phyloP scores from a whole-genome alignment of 108 stramenopile species.

The Discostella pseudostelligera region DNA sequence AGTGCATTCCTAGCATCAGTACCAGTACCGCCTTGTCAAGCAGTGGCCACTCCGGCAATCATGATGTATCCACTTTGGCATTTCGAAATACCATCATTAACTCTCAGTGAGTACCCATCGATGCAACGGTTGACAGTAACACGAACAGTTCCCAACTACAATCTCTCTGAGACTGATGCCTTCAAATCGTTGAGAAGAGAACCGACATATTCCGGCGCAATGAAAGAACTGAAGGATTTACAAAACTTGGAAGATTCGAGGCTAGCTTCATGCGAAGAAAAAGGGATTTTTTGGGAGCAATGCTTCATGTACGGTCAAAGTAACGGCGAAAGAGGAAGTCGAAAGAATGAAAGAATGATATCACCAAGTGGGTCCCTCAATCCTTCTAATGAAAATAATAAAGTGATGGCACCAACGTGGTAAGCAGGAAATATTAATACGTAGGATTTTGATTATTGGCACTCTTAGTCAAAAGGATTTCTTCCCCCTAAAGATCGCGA shows the following conservation, averaged over 20 bases:
- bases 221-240: constrained; percentile 22
- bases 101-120: not conserved
- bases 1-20: no score
- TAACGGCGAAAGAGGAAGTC: not conserved
- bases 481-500: not conserved
- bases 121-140: not conserved
- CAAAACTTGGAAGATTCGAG: constrained; percentile 18
- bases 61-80: not conserved
- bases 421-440: no score
- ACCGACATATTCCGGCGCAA: not conserved
- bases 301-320: constrained; percentile 29
- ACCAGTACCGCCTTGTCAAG: no score
- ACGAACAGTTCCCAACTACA: not conserved
- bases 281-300: constrained; percentile 24
- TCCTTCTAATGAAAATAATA: not conserved
- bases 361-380: not conserved
- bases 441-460: no score
- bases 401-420: not conserved
- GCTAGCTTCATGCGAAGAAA: constrained; percentile 19
- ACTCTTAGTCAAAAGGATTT: constrained; percentile 3
- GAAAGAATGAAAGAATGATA: not conserved
- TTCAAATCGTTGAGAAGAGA: constrained; percentile 14
- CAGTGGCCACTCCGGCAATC: not conserved
- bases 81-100: not conserved
- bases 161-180: constrained; percentile 4